Base-by-base conservation (phyloP, 2,329 filamentous ascomycete species). In the Neofusicoccum sp. region DNA sequence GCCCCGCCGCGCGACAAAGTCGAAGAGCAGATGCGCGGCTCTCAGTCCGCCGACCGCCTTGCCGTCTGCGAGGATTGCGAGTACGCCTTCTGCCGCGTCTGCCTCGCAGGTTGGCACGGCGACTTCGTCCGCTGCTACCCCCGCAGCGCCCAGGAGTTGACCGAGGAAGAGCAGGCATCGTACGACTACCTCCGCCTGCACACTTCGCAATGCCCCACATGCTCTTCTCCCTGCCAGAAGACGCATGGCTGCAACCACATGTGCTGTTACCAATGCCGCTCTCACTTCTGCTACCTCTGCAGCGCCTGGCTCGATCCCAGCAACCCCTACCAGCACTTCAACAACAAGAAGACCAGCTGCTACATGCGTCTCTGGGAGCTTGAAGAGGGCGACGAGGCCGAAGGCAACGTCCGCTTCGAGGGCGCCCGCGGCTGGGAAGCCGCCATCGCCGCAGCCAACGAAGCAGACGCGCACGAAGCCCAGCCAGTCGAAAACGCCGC, bases 241-340 rank as follows among this genome's bases (percentile, higher is more conserved):
- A 92, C 90, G 1, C 88, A 91, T 72, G 95, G 95, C 43, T 99
- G 95, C 82, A 97, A 97, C 76, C 93, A 97, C 77, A 98, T 98
- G 93, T 91, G 89, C 56, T 97, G 94, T 78, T 92, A 89, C 75
- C 88, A 91, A 67, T 99, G 95, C 80, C 84, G 89, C 58, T 90
- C 92, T 2, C 94, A 98, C 76, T 98, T 97, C 74, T 99, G 95
- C 79, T 98, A 98, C 69, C 84, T 98, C 1, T 98, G 95, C 73
- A 89, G 90, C 0, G 84, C 88, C n/a, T 98, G 92, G 90, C 83
- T 99, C 45, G 85, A 89, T 62, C 86, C 90, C 0, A 82, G 80
- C 16, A 95, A 97, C 69, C 93, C 93, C 1, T 98, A 98, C 72
- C 79, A 84, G 61, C 95, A 99, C 75, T 99, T 93, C 80, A 97